Conservation (phyloP, 345 rosid genomes). For the Hirschfeldia incana region DNA sequence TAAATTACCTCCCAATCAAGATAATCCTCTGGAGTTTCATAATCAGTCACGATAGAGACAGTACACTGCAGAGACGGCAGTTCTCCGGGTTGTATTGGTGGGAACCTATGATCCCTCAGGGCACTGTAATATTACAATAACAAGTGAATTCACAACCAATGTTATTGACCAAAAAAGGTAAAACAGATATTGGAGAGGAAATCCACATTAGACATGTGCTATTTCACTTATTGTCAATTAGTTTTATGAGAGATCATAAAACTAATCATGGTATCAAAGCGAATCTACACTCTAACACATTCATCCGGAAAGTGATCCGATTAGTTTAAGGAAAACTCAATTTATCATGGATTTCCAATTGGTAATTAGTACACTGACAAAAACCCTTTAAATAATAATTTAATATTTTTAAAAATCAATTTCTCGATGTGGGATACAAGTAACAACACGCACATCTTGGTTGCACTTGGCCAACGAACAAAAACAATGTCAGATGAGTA, state of each 20-base stretch:
- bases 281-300: neutral
- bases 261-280: neutral
- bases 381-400: too few species aligned
- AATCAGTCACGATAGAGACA: slow-evolving; percentile 78
- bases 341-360: too few species aligned
- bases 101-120: slow-evolving; percentile 91
- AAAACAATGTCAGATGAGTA: too few species aligned
- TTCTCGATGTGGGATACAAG: neutral
- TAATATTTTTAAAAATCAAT: too few species aligned
- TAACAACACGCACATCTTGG: too few species aligned
- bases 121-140: slow-evolving; percentile 56
- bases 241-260: too few species aligned
- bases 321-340: too few species aligned
- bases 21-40: slow-evolving; percentile 74
- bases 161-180: slow-evolving; percentile 1
- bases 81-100: slow-evolving; percentile 89
- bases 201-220: too few species aligned
- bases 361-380: too few species aligned
- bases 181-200: neutral
- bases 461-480: too few species aligned
- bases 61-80: slow-evolving; percentile 89
- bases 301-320: too few species aligned
- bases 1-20: slow-evolving; percentile 92
- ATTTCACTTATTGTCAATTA: too few species aligned
- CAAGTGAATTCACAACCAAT: neutral